These are phyloP conservation scores for Sporothrix luriei DNA, from an alignment of 2,329 filamentous ascomycete species.

Conservation along the genomic window DNA sequence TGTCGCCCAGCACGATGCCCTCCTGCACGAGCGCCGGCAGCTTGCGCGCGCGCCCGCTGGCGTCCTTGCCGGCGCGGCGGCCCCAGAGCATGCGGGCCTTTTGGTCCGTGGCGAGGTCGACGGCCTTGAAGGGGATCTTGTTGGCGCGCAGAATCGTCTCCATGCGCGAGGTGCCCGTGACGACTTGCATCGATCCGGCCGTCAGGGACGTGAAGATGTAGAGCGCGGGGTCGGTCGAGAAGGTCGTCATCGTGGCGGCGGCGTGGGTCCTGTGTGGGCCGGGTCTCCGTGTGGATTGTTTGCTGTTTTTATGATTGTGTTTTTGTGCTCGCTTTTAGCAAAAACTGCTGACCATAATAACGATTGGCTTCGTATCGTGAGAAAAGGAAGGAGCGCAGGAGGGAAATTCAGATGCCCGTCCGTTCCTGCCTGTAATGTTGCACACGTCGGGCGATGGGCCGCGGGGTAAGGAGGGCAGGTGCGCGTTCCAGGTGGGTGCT, in stretches of 20 bases:
- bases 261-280: neutral
- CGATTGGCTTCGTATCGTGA: slow-evolving; percentile 13
- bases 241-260: slow-evolving; percentile 42
- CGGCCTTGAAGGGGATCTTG: slow-evolving; percentile 86
- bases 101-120: slow-evolving; percentile 89
- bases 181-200: slow-evolving; percentile 91
- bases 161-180: slow-evolving; percentile 91
- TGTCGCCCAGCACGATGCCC: slow-evolving; percentile 80
- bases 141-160: slow-evolving; percentile 97
- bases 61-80: slow-evolving; percentile 74
- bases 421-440: neutral
- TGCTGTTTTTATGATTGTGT: neutral
- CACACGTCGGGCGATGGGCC: neutral
- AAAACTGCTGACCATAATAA: neutral
- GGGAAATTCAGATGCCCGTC: neutral
- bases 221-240: slow-evolving; percentile 68
- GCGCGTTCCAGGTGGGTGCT: slow-evolving; percentile 21
- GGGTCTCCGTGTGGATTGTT: neutral
- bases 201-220: slow-evolving; percentile 97
- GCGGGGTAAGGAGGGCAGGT: slow-evolving; percentile 23
- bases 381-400: neutral
- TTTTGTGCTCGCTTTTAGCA: neutral
- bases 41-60: slow-evolving; percentile 66
- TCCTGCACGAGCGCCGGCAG: slow-evolving; percentile 87
- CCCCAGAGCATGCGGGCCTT: slow-evolving; percentile 88